Percentiles rank a stretch among this genome's conserved stretches.
Evolutionary conservation across 805 yeast genomes (phyloP).

Genomic region (Candida peoriensis): DNA sequence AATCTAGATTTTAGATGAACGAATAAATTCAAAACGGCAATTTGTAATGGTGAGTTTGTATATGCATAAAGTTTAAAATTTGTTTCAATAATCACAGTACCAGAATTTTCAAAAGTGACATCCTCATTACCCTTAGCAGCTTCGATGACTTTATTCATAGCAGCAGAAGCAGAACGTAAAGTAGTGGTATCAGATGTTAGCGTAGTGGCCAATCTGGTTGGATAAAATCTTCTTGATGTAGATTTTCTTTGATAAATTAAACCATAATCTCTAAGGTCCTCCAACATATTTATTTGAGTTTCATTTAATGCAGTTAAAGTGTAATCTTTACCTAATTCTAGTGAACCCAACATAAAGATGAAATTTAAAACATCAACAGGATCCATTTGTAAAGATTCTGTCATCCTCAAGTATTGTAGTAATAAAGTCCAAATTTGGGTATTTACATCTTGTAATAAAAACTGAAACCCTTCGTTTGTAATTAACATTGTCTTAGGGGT

Average conservation of each 20-base stretch:
- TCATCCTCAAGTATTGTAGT: slow-evolving; percentile 78
- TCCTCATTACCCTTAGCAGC: slow-evolving; percentile 25
- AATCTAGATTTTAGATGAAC: slow-evolving; percentile 83
- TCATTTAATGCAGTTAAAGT: slow-evolving; percentile 62
- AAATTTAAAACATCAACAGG: slow-evolving; percentile 94
- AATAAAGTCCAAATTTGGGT: slow-evolving; percentile 93
- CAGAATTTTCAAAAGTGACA: slow-evolving; percentile 33
- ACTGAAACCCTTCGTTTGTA: slow-evolving; percentile 92
- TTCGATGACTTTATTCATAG: slow-evolving; percentile 62
- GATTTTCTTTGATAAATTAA: slow-evolving; percentile 67
- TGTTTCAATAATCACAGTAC: slow-evolving; percentile 86
- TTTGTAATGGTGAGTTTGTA: slow-evolving; percentile 90
- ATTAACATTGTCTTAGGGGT: slow-evolving; percentile 48
- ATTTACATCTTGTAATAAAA: slow-evolving; percentile 84
- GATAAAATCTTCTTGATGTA: slow-evolving; percentile 66
- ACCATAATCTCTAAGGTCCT: slow-evolving; percentile 88
- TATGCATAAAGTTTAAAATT: slow-evolving; percentile 91
- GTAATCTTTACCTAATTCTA: slow-evolving; percentile 87
- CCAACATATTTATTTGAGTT: slow-evolving; percentile 82
- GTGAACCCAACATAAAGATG: slow-evolving; percentile 86
- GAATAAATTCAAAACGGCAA: slow-evolving; percentile 84
- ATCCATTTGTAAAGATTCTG: slow-evolving; percentile 85
- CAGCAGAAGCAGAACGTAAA: slow-evolving; percentile 67
- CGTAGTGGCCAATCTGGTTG: slow-evolving; percentile 86
- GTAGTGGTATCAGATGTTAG: slow-evolving; percentile 79